Conservation (phyloP, 2,329 filamentous ascomycete species). For the Ophiobolus disseminans region DNA sequence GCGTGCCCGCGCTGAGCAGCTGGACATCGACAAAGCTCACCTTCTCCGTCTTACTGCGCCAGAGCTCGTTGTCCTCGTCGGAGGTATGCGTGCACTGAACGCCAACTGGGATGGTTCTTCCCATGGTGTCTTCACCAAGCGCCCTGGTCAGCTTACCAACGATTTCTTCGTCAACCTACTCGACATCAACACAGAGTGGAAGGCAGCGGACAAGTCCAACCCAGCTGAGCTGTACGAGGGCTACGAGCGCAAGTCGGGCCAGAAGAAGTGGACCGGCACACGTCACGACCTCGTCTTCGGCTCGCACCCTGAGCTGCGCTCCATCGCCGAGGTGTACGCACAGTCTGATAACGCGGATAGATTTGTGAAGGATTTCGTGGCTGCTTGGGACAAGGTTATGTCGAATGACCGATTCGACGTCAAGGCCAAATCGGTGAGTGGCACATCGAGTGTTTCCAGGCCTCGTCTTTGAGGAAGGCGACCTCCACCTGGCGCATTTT, state of each 20-base stretch:
- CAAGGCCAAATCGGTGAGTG: slow-evolving; percentile 43
- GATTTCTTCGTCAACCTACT: slow-evolving; percentile 85
- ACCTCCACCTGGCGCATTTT: slow-evolving; percentile 8
- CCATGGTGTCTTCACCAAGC: slow-evolving; percentile 71
- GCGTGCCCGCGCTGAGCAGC: slow-evolving; percentile 70
- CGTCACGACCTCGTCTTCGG: slow-evolving; percentile 75
- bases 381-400: slow-evolving; percentile 77
- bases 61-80: slow-evolving; percentile 73
- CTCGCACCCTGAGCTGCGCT: slow-evolving; percentile 75
- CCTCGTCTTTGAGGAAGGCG: slow-evolving; percentile 30
- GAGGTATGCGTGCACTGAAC: slow-evolving; percentile 73
- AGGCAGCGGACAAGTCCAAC: slow-evolving; percentile 54
- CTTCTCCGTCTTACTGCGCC: slow-evolving; percentile 74
- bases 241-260: slow-evolving; percentile 68
- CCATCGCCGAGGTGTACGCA: slow-evolving; percentile 73
- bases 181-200: slow-evolving; percentile 71
- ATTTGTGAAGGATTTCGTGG: slow-evolving; percentile 75
- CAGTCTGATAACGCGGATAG: slow-evolving; percentile 65
- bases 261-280: slow-evolving; percentile 72
- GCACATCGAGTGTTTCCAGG: slow-evolving; percentile 32
- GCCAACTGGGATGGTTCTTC: slow-evolving; percentile 74
- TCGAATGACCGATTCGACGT: slow-evolving; percentile 73
- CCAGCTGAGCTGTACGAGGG: slow-evolving; percentile 66
- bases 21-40: slow-evolving; percentile 74
- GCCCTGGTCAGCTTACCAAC: slow-evolving; percentile 73